Conservation (phyloP, 164 flowering plant species). For the Paratinospora sagittata region DNA sequence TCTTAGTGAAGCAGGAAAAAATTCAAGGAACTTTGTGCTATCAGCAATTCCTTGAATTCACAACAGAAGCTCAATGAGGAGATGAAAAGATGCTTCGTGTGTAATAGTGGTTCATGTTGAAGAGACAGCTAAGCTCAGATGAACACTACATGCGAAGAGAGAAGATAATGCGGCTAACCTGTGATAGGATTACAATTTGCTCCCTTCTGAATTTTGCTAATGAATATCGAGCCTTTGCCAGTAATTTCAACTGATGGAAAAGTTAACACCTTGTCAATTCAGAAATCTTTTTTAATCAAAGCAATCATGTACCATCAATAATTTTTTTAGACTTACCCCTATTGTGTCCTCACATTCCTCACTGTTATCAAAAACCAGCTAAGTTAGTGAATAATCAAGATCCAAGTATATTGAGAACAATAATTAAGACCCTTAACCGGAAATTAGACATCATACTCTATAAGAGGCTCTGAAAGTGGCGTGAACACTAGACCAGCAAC, state of each 20-base stretch:
- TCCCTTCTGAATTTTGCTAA: conserved; percentile 85
- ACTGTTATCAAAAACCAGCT: conserved; percentile 31
- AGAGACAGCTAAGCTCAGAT: neutral
- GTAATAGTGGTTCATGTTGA: neutral
- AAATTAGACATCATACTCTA: conserved; percentile 51
- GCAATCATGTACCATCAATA: neutral
- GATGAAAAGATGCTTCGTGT: neutral
- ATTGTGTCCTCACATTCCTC: conserved; percentile 86
- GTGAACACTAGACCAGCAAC: conserved; percentile 95
- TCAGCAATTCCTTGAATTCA: neutral
- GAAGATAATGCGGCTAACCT: conserved; percentile 41
- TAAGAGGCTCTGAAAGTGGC: conserved; percentile 93
- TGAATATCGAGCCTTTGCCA: conserved; percentile 85
- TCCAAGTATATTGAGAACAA: neutral
- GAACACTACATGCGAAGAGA: neutral
- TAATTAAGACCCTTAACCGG: neutral
- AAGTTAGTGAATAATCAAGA: neutral
- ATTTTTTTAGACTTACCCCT: conserved; percentile 56
- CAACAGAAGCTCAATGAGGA: neutral
- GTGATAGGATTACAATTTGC: conserved; percentile 85
- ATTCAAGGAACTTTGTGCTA: neutral
- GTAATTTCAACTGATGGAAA: conserved; percentile 56
- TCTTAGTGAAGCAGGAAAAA: neutral
- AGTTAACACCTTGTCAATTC: conserved; percentile 9
- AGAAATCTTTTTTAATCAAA: neutral